phyloP scores from a whole-genome alignment of 106 monocot genomes.

The Dendrobium huoshanense region DNA sequence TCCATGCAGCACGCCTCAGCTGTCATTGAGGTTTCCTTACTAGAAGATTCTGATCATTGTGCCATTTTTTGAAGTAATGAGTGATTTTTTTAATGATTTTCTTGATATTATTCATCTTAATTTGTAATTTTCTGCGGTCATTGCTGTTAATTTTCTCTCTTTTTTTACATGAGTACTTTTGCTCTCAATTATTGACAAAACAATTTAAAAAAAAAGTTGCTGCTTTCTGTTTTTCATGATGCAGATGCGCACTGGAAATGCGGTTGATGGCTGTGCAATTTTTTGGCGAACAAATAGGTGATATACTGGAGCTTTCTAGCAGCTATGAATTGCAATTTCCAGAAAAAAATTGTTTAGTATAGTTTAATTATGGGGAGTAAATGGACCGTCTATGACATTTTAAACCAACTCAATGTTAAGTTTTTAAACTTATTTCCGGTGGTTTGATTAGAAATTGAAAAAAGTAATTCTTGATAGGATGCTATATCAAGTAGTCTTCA shows the following conservation, averaged over 20 bases:
- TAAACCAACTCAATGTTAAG: neutral
- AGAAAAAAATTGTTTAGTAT: neutral
- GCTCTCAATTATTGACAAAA: neutral
- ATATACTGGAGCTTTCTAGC: too few relatives aligned
- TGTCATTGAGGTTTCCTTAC: neutral
- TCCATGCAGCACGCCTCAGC: neutral
- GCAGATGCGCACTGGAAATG: slow-evolving; percentile 97
- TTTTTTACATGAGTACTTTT: neutral
- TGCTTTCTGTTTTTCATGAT: slow-evolving; percentile 8
- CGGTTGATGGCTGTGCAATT: slow-evolving; percentile 90
- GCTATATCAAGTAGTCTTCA: neutral
- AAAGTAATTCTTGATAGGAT: neutral
- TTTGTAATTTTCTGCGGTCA: neutral
- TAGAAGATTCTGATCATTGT: neutral
- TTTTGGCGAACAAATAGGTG: slow-evolving; percentile 95
- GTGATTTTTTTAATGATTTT: neutral
- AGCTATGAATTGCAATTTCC: neutral
- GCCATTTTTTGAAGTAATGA: neutral
- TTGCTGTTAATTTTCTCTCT: neutral
- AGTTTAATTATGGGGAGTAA: neutral
- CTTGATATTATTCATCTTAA: neutral
- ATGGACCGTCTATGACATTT: neutral
- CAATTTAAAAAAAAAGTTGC: neutral
- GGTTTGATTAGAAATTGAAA: neutral
- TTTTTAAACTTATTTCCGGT: neutral